A percentile compares a stretch with the other conserved stretches of the same genome.
phyloP scores from a whole-genome alignment of 495 filamentous ascomycete species.

The Letharia lupina region DNA sequence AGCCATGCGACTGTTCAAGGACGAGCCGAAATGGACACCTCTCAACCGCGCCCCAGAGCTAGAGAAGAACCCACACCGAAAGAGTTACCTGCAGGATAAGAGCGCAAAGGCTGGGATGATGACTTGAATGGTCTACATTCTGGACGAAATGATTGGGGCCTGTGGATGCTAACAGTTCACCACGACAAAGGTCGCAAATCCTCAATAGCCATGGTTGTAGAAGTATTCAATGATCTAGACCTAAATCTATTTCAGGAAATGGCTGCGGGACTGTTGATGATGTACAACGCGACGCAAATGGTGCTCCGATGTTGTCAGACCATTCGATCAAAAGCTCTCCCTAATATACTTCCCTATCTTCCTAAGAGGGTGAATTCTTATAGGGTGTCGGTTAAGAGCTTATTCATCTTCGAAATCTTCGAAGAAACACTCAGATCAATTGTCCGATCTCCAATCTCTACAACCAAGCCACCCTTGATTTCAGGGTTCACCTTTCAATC shows the following conservation, averaged over 20 bases:
- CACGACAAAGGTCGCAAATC: not conserved
- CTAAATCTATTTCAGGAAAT: not conserved
- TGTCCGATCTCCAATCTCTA: constrained; percentile 95
- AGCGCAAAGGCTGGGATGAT: constrained; percentile 21
- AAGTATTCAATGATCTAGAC: not conserved
- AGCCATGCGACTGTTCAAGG: constrained; percentile 95
- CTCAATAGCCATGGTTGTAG: not conserved
- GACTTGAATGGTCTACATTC: constrained; percentile 13
- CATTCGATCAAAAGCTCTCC: not conserved
- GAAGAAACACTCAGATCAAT: constrained; percentile 93
- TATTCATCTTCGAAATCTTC: constrained; percentile 97
- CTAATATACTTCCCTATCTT: not conserved
- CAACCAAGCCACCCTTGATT: constrained; percentile 85
- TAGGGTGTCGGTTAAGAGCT: constrained; percentile 90
- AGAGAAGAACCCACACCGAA: constrained; percentile 67
- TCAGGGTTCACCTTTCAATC: constrained; percentile 75
- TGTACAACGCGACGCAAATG: not conserved
- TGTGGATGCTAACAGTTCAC: not conserved
- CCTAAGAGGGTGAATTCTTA: constrained; percentile 40
- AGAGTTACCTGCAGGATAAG: constrained; percentile 31
- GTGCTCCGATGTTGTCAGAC: not conserved
- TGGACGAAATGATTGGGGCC: not conserved
- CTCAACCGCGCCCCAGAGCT: constrained; percentile 73
- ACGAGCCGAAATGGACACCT: constrained; percentile 97
- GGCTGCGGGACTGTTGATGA: not conserved